Base-by-base conservation (phyloP, 2,329 filamentous ascomycete genomes). In the Epicoccum nigrum region DNA sequence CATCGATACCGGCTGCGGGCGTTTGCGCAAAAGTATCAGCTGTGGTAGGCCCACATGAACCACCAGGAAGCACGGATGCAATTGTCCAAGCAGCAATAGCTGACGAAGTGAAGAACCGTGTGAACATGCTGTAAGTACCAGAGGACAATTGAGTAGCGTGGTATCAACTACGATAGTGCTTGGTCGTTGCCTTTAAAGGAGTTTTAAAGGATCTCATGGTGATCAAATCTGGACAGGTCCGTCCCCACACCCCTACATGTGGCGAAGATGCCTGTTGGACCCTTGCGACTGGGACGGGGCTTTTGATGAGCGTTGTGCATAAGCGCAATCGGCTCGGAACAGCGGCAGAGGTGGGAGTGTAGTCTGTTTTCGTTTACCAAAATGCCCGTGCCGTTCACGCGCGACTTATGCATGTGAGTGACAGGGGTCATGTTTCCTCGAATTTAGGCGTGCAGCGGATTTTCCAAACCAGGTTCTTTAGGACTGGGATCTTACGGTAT, bases 1-100 rank as follows among this genome's bases (percentile, higher is more conserved):
- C 41, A 20, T 65, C 57, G 17, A 63, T 54, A 13, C 57, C 58
- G 19, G 32, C 43, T 4, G 51, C 58, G 25, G 58, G 47, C 7
- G 54, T 56, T 21, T 51, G 48, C 7, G 46, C 20, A 11, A 55
- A 55, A 13, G 55, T n/a, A 41, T 51, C 39, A 27, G 43, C 20
- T 19, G 35, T 7, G 8, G 54, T 43, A 20, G 56, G 54, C 8
- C 46, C 55, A 41, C 50, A 51, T 2, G 50, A 55, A 31, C 32
- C 51, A 17, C 48, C 15, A 2, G 55, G 32, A 23, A 60, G 34
- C 4, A 58, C 34, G 7, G 57, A 51, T 41, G 41, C 20, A 30
- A 45, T 35, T 2, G 55, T 40, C 45, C 45, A 51, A 5, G 45
- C 55, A 50, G 49, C 38, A 32, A 48, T 17, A 33, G 50, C 35